Base-by-base conservation (phyloP, 495 filamentous ascomycete species). In the Penicillium samsonianum region DNA sequence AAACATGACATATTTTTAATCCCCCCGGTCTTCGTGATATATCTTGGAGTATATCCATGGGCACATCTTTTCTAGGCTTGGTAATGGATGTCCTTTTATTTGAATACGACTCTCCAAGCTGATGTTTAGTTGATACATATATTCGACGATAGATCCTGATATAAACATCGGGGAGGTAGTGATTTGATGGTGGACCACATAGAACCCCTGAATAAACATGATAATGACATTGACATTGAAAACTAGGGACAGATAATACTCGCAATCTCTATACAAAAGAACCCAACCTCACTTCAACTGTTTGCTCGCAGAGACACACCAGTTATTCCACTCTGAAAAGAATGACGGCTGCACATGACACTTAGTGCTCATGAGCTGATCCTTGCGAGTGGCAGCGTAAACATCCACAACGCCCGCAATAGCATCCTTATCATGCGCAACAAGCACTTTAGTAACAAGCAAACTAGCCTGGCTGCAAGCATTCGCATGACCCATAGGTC, bases 301-400 rank as follows among this genome's bases (percentile, higher is more conserved):
- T 68, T 76, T 75, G n/a, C 75, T 77, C 23, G 73, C 74, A 33
- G 73, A 74, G 47, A 76, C 73, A 67, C 76, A 81, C 87, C 87
- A 90, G 62, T 86, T 87, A 38, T 84, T 79, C 77, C 85, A 89
- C 51, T 89, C 85, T 3, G 79, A 81, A 64, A 90, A 88, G 63
- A 90, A 82, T 0, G 73, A 74, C 23, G 80, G 73, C 72, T 87
- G 84, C 12, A 87, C 75, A 58, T 77, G 80, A 44, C 75, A 79
- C 65, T 80, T 83, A 16, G 73, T 67, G 64, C 87, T 84, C 48
- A 75, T 59, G 37, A 84, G 67, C 75, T 82, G 82, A 54, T 73
- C 69, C 53, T 79, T 81, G 63, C 83, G 71, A 25, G 82, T 84
- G 37, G 70, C 70, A 5, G 72, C 80, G 70, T 90, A 90, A 14